Conservation (phyloP, 805 yeast genomes). For the Tetrapisispora phaffii region DNA sequence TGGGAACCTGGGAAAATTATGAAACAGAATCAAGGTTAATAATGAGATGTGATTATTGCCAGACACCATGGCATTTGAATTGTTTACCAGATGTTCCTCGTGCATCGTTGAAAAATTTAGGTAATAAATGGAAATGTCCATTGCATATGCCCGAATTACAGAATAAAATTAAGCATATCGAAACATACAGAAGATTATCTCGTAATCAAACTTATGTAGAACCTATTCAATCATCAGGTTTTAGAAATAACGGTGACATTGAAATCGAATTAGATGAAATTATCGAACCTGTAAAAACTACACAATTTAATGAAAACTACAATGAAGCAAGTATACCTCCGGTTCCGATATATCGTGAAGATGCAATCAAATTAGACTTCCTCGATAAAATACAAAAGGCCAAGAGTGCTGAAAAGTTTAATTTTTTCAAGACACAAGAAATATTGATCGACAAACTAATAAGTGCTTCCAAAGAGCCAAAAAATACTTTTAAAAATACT, state of each 20-base stretch:
- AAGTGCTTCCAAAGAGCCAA: conserved; percentile 10
- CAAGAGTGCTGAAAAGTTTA: conserved; percentile 35
- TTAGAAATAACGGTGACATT: conserved; percentile 45
- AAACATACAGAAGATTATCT: conserved; percentile 36
- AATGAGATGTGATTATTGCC: conserved; percentile 75
- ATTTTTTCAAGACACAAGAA: conserved; percentile 26
- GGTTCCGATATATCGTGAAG: conserved; percentile 18
- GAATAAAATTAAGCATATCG: conserved; percentile 6
- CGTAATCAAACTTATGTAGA: conserved; percentile 45
- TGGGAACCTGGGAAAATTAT: conserved; percentile 35
- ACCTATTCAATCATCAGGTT: conserved; percentile 44
- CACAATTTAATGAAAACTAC: conserved; percentile 13
- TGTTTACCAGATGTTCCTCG: conserved; percentile 67
- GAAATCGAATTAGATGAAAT: conserved; percentile 43
- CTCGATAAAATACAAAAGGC: conserved; percentile 21
- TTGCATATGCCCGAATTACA: conserved; percentile 42
- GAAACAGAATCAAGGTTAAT: conserved; percentile 39
- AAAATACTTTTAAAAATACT: conserved; percentile 8
- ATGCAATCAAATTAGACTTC: conserved; percentile 22
- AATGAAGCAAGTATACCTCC: conserved; percentile 13
- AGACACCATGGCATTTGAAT: conserved; percentile 79
- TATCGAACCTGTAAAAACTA: conserved; percentile 16
- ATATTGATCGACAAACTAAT: conserved; percentile 27
- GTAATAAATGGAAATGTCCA: conserved; percentile 86
- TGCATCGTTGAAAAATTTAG: conserved; percentile 59